phyloP scores from a whole-genome alignment of 2,329 filamentous ascomycete genomes.

The Fusarium cicatricum region DNA sequence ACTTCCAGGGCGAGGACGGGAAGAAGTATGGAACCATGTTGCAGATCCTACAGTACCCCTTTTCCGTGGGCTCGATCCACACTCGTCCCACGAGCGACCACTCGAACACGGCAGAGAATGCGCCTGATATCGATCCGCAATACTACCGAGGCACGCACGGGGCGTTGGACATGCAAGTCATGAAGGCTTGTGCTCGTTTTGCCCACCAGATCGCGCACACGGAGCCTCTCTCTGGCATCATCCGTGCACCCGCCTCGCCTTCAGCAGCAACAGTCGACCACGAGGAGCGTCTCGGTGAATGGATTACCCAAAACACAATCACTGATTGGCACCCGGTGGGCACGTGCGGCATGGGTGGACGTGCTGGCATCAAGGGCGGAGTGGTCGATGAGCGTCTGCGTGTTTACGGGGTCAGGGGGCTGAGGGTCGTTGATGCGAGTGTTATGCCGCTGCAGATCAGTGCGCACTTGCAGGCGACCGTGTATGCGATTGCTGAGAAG shows the following conservation, averaged over 20 bases:
- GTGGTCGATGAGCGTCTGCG: constrained; percentile 44
- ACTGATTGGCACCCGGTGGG: constrained; percentile 53
- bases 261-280: constrained; percentile 26
- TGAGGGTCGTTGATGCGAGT: constrained; percentile 44
- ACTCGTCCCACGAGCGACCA: constrained; percentile 41
- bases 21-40: constrained; percentile 59
- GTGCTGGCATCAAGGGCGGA: constrained; percentile 42
- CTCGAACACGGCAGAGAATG: constrained; percentile 33
- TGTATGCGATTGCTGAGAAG: constrained; percentile 49
- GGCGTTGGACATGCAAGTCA: constrained; percentile 52
- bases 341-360: constrained; percentile 47
- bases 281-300: constrained; percentile 31
- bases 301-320: constrained; percentile 43
- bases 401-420: constrained; percentile 42
- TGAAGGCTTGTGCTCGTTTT: constrained; percentile 53
- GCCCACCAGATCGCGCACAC: constrained; percentile 50
- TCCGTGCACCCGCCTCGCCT: constrained; percentile 45
- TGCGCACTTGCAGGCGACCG: constrained; percentile 45
- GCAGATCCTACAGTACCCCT: constrained; percentile 61
- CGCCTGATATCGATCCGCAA: constrained; percentile 51
- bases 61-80: constrained; percentile 58
- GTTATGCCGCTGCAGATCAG: constrained; percentile 43
- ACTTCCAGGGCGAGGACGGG: constrained; percentile 44
- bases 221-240: constrained; percentile 47
- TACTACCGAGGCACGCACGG: constrained; percentile 53